These are phyloP conservation scores for Papiliotrema flavescens DNA, from an alignment of 1,284 basidiomycete species.

Conservation along the genomic window DNA sequence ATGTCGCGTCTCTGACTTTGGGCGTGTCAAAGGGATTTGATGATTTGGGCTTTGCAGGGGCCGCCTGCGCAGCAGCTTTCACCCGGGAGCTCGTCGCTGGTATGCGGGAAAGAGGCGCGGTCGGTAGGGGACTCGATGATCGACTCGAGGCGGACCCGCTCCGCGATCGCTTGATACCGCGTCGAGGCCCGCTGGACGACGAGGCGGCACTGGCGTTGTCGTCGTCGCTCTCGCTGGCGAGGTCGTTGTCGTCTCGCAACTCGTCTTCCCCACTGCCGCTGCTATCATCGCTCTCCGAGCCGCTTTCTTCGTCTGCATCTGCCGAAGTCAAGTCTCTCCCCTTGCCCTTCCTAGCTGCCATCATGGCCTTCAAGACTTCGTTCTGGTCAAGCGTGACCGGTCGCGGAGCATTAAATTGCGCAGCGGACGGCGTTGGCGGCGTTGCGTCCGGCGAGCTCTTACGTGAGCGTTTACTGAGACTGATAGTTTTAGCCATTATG, in stretches of 20 bases:
- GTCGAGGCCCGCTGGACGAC: neutral
- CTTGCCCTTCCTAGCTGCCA: conserved; percentile 44
- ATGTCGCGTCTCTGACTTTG: conserved; percentile 62
- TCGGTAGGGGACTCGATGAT: neutral
- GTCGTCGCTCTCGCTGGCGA: conserved; percentile 5
- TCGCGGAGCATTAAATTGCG: too few relatives aligned
- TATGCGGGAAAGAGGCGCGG: neutral
- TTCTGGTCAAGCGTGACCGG: conserved; percentile 29
- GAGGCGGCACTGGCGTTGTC: conserved; percentile 2
- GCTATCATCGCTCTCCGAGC: conserved; percentile 8
- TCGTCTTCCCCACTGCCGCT: conserved; percentile 8
- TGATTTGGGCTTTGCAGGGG: neutral
- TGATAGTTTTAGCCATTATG: too few relatives aligned
- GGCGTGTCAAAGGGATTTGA: conserved; percentile 57
- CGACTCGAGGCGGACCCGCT: neutral
- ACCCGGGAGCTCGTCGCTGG: conserved; percentile 18
- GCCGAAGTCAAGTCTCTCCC: conserved; percentile 18
- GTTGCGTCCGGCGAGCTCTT: too few relatives aligned
- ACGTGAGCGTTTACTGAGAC: too few relatives aligned
- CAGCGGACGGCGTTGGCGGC: too few relatives aligned
- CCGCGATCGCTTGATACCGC: neutral
- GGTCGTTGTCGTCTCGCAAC: conserved; percentile 12
- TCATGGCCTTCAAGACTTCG: conserved; percentile 42
- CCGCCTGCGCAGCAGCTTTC: conserved; percentile 6
- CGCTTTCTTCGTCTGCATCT: conserved; percentile 8